A percentile compares a stretch with the other conserved stretches of the same genome.
These are phyloP conservation scores for Capsicum rhomboideum DNA, from an alignment of 257 asterid genomes.

Conservation along the genomic window DNA sequence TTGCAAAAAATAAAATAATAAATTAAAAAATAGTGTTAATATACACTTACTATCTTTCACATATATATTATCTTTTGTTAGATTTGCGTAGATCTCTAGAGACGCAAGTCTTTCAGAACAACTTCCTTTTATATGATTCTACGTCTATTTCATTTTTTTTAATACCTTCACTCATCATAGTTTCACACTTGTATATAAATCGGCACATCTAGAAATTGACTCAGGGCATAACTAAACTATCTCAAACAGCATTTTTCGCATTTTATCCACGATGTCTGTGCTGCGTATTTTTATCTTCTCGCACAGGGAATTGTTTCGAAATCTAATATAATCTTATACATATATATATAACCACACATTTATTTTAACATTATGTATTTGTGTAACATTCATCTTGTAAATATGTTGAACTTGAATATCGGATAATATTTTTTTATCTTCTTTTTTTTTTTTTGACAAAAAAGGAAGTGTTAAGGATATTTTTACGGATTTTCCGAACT, in stretches of 20 bases:
- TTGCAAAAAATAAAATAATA: too few species aligned
- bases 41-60: too few species aligned
- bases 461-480: neutral
- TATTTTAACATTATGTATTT: neutral
- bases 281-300: too few species aligned
- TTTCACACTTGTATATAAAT: too few species aligned
- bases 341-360: neutral
- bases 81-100: neutral
- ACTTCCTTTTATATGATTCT: neutral
- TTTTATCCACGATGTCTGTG: too few species aligned
- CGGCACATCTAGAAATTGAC: neutral
- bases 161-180: neutral
- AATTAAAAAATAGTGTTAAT: too few species aligned
- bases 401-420: neutral
- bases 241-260: neutral
- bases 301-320: too few species aligned
- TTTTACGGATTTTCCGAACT: neutral
- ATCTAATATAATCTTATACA: too few species aligned
- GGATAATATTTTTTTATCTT: neutral
- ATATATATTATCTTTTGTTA: neutral
- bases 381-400: neutral
- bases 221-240: neutral
- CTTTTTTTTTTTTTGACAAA: fast-evolving
- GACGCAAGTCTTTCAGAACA: neutral
- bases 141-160: too few species aligned